A percentile compares a stretch with the other conserved stretches of the same genome.
Conservation (phyloP, 2,329 filamentous ascomycete genomes). For the Penicillium glabrum region DNA sequence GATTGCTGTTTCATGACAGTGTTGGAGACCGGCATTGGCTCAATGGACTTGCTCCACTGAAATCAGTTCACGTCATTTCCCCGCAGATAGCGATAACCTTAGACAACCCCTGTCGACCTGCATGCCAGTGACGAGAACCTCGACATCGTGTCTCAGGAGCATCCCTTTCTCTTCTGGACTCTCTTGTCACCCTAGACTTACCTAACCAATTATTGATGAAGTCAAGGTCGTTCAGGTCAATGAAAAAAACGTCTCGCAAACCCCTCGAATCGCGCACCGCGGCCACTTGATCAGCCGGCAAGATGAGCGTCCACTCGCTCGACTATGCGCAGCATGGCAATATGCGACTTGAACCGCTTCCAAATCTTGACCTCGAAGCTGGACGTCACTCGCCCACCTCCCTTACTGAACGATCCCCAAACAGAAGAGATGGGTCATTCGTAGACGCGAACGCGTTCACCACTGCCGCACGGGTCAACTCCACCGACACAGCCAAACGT, state of each 20-base stretch:
- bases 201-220: not conserved
- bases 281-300: slow-evolving; percentile 2
- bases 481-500: slow-evolving; percentile 34
- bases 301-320: slow-evolving; percentile 34
- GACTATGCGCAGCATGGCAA: slow-evolving; percentile 31
- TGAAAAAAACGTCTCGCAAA: not conserved
- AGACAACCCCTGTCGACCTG: not conserved
- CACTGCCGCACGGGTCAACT: slow-evolving; percentile 28
- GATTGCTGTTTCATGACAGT: not conserved
- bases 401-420: slow-evolving; percentile 19
- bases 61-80: slow-evolving; percentile 12
- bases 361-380: slow-evolving; percentile 38
- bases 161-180: not conserved
- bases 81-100: slow-evolving; percentile 4
- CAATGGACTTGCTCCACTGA: not conserved
- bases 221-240: not conserved
- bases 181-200: not conserved
- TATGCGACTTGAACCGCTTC: slow-evolving; percentile 17
- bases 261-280: not conserved
- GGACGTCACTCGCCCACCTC: slow-evolving; percentile 25
- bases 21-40: not conserved
- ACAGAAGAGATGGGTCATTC: slow-evolving; percentile 17
- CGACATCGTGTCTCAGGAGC: too few species aligned
- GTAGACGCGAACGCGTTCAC: slow-evolving; percentile 22
- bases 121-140: slow-evolving; percentile 3